Percentiles rank a stretch among this genome's conserved stretches.
Conservation (phyloP, 2,329 filamentous ascomycete genomes). For the Blastomyces emzantsi region DNA sequence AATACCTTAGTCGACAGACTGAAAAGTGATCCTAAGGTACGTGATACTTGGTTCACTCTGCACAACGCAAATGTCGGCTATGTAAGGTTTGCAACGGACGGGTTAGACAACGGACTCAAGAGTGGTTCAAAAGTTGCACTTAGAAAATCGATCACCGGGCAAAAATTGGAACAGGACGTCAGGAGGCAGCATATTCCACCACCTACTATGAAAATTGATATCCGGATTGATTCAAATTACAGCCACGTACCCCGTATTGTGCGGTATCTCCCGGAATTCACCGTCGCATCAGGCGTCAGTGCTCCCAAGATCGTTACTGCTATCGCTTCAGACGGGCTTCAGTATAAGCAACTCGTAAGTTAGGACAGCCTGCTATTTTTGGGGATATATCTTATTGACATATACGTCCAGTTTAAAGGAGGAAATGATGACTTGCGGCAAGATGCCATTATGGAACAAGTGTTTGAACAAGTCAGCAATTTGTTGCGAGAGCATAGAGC, state of each 20-base stretch:
- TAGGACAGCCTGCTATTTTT: background rate
- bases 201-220: slow-evolving; percentile 74
- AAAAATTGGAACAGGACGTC: slow-evolving; percentile 54
- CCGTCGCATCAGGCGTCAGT: slow-evolving; percentile 81
- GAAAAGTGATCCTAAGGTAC: slow-evolving; percentile 42
- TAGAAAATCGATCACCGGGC: slow-evolving; percentile 55
- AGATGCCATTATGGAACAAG: slow-evolving; percentile 98
- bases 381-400: slow-evolving; percentile 11
- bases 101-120: slow-evolving; percentile 54
- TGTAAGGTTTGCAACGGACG: slow-evolving; percentile 41
- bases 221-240: slow-evolving; percentile 68
- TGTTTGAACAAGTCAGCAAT: slow-evolving; percentile 91
- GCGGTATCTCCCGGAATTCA: slow-evolving; percentile 64
- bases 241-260: slow-evolving; percentile 62
- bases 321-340: slow-evolving; percentile 63
- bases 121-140: slow-evolving; percentile 55
- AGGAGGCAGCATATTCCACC: slow-evolving; percentile 66
- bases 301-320: slow-evolving; percentile 89
- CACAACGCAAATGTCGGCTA: slow-evolving; percentile 63
- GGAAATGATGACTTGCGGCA: slow-evolving; percentile 94
- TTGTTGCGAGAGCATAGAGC: slow-evolving; percentile 76
- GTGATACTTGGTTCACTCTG: slow-evolving; percentile 59
- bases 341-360: slow-evolving; percentile 73
- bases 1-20: slow-evolving; percentile 57
- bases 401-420: slow-evolving; percentile 60